These are phyloP conservation scores for Globisporangium nagaii DNA, from an alignment of 352 stramenopile genomes.

Conservation along the genomic window DNA sequence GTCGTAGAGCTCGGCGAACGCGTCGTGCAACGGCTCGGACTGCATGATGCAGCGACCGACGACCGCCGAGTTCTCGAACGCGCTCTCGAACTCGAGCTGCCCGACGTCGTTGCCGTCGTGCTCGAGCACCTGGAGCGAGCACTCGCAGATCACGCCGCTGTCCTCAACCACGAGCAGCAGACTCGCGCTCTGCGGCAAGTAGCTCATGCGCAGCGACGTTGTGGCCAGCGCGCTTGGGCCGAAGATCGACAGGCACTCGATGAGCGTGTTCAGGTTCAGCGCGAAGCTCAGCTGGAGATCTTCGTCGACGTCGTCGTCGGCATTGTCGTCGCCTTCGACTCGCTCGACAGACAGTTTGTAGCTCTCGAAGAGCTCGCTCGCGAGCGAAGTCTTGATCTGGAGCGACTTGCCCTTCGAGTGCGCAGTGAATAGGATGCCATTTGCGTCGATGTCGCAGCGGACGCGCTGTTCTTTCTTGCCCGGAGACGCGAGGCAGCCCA, in stretches of 20 bases:
- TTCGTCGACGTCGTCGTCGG: slow-evolving; percentile 18
- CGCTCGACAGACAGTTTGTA: slow-evolving; percentile 32
- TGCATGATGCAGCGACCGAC: slow-evolving; percentile 80
- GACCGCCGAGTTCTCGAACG: slow-evolving; percentile 70
- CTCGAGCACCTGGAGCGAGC: slow-evolving; percentile 75
- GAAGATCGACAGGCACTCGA: slow-evolving; percentile 84
- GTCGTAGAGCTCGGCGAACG: slow-evolving; percentile 79
- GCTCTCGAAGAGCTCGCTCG: slow-evolving; percentile 68
- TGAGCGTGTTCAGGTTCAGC: slow-evolving; percentile 59
- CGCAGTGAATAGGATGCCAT: slow-evolving; percentile 64
- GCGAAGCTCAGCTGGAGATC: slow-evolving; percentile 61
- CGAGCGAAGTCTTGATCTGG: slow-evolving; percentile 82
- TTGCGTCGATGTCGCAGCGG: slow-evolving; percentile 62
- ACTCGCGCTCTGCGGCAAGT: slow-evolving; percentile 51
- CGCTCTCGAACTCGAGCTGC: slow-evolving; percentile 69
- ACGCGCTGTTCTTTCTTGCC: slow-evolving; percentile 77
- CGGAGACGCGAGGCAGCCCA: slow-evolving; percentile 47
- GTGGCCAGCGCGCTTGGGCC: slow-evolving; percentile 49
- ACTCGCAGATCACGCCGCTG: slow-evolving; percentile 81
- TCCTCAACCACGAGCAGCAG: slow-evolving; percentile 76
- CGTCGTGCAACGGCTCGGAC: slow-evolving; percentile 73
- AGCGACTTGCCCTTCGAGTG: slow-evolving; percentile 85
- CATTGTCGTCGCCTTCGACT: slow-evolving; percentile 3
- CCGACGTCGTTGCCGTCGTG: slow-evolving; percentile 67
- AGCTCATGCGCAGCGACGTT: slow-evolving; percentile 74